Evolutionary conservation across 2,329 filamentous ascomycete species (phyloP).

Genomic region (Exophiala calicioides): DNA sequence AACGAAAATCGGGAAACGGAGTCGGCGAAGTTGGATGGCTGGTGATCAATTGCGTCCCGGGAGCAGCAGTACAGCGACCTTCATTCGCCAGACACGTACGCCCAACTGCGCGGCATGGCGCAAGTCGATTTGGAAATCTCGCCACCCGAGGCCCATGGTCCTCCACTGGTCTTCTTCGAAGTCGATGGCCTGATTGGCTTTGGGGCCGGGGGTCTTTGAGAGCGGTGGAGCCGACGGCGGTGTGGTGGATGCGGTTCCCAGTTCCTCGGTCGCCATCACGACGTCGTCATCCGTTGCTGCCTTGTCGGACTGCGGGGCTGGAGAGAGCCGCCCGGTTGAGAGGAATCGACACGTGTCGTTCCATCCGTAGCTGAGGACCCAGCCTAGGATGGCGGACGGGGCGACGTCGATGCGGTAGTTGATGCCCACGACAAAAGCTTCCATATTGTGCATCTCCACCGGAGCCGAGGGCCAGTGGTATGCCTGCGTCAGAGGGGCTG

Average conservation of each 20-base stretch:
- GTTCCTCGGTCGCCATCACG: not conserved
- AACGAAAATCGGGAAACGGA: too few relatives aligned
- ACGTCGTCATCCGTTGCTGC: slow-evolving; percentile 1
- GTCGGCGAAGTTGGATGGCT: too few relatives aligned
- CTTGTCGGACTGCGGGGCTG: not conserved
- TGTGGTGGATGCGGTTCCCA: not conserved
- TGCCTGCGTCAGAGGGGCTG: slow-evolving; percentile 1
- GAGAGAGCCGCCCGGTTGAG: slow-evolving; percentile 10
- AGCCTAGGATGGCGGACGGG: slow-evolving; percentile 11
- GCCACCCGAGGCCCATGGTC: slow-evolving; percentile 20
- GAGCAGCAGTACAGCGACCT: slow-evolving; percentile 20
- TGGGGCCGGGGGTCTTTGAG: not conserved
- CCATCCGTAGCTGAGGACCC: slow-evolving; percentile 27
- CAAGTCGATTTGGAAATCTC: slow-evolving; percentile 22
- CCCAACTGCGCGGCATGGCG: slow-evolving; percentile 14
- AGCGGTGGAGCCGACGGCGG: not conserved
- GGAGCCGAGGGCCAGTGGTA: slow-evolving; percentile 26
- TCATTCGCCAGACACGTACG: slow-evolving; percentile 27
- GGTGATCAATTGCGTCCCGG: too few relatives aligned
- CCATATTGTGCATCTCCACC: slow-evolving; percentile 6
- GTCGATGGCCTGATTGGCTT: not conserved
- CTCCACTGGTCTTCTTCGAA: slow-evolving; percentile 10
- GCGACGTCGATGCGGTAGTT: slow-evolving; percentile 12
- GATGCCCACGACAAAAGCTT: slow-evolving; percentile 17
- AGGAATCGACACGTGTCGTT: slow-evolving; percentile 23